Conservation (phyloP, 2,329 filamentous ascomycete genomes). For the Paecilomyces formosus region DNA sequence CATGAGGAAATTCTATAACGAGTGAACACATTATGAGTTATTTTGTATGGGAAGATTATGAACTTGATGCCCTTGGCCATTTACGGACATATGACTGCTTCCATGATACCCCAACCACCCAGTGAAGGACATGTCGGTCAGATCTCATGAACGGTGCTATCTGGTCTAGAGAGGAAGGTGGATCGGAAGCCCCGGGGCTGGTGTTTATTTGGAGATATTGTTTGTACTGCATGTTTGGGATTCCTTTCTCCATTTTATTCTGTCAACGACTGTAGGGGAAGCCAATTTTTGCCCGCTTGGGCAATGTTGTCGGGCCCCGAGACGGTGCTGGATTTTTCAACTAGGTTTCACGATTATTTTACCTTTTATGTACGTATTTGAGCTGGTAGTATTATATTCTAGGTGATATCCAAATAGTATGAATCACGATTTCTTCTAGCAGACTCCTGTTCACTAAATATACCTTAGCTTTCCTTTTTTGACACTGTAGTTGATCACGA, state of each 20-base stretch:
- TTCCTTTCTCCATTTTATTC: neutral
- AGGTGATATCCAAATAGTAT: constrained; percentile 5
- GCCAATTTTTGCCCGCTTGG: neutral
- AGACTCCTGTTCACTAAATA: neutral
- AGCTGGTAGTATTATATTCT: neutral
- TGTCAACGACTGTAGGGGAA: neutral
- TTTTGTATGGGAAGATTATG: neutral
- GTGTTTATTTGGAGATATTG: neutral
- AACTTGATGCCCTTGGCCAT: neutral
- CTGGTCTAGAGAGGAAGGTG: neutral
- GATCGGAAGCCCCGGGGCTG: neutral
- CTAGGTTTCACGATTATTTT: neutral
- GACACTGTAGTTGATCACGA: too few species aligned
- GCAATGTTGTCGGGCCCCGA: constrained; percentile 5
- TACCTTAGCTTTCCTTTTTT: too few species aligned
- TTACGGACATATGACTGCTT: neutral
- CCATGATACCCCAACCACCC: neutral
- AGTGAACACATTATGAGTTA: constrained; percentile 18
- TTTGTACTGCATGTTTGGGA: neutral
- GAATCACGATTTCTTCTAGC: neutral
- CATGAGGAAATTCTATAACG: constrained; percentile 94
- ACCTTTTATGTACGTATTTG: constrained; percentile 1
- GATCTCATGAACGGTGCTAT: neutral
- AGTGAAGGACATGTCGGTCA: neutral
- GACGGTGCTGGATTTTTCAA: neutral